Evolutionary conservation across 768 basidiomycete genomes (phyloP).

Genomic region (Crepidotus variabilis): DNA sequence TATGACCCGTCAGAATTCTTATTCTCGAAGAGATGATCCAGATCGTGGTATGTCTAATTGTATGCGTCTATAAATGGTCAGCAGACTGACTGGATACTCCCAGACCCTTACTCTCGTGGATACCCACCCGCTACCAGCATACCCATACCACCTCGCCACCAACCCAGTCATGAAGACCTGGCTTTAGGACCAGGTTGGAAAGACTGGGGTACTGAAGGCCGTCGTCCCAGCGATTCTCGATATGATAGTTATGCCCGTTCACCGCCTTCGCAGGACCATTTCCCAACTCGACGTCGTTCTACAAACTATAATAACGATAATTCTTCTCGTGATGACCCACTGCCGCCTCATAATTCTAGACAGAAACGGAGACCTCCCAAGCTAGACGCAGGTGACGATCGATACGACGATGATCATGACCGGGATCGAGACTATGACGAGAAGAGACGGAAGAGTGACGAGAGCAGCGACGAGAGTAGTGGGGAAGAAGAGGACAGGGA

Average conservation of each 20-base stretch:
- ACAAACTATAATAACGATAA: not conserved
- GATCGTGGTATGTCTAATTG: conserved; percentile 11
- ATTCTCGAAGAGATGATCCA: conserved; percentile 13
- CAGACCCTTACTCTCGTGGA: conserved; percentile 5
- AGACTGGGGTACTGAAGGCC: conserved; percentile 11
- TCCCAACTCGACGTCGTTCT: conserved; percentile 1
- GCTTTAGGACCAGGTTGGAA: conserved; percentile 11
- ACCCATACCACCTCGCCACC: conserved; percentile 10
- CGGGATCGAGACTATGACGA: conserved; percentile 10
- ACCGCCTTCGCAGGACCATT: not conserved
- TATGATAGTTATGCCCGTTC: conserved; percentile 10
- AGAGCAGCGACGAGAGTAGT: conserved; percentile 5
- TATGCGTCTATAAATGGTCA: not conserved
- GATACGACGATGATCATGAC: conserved; percentile 8
- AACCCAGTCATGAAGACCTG: conserved; percentile 1
- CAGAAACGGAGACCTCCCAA: not conserved
- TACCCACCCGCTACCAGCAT: conserved; percentile 8
- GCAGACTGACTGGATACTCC: not conserved
- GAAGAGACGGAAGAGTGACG: conserved; percentile 1
- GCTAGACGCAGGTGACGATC: not conserved
- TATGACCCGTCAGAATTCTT: conserved; percentile 15
- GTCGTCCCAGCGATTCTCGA: conserved; percentile 2
- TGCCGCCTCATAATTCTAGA: not conserved
- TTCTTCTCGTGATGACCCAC: not conserved
- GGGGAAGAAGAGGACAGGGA: conserved; percentile 4